These are phyloP conservation scores for Paspalum vaginatum DNA, from an alignment of 176 grass and related monocot species.

Conservation along the genomic window DNA sequence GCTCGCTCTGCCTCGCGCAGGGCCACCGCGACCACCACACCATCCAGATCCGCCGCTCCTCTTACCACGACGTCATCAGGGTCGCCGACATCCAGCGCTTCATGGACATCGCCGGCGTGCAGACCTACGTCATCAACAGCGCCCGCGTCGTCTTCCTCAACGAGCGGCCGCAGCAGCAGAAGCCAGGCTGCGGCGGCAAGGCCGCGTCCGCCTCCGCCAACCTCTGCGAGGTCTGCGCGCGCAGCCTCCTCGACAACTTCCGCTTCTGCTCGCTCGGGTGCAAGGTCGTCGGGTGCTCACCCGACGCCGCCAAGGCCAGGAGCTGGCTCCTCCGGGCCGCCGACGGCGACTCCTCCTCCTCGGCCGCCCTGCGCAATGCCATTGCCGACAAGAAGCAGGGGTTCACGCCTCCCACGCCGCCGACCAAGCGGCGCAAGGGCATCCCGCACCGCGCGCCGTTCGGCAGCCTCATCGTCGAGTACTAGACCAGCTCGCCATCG, in stretches of 20 bases:
- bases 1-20: slow-evolving; percentile 79
- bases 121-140: slow-evolving; percentile 99
- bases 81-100: slow-evolving; percentile 93
- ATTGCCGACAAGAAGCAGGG: slow-evolving; percentile 49
- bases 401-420: slow-evolving; percentile 70
- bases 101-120: slow-evolving; percentile 88
- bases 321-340: slow-evolving; percentile 35
- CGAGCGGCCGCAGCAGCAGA: slow-evolving; percentile 85
- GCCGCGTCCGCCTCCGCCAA: slow-evolving; percentile 45
- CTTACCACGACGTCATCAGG: slow-evolving; percentile 99
- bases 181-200: slow-evolving; percentile 50
- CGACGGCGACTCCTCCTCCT: slow-evolving; percentile 43
- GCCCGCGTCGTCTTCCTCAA: slow-evolving; percentile 98
- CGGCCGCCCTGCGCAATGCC: slow-evolving; percentile 45
- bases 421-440: slow-evolving; percentile 85
- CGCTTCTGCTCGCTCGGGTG: slow-evolving; percentile 98
- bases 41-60: slow-evolving; percentile 89
- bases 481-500: slow-evolving; percentile 15
- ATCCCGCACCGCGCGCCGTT: slow-evolving; percentile 81
- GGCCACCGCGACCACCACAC: slow-evolving; percentile 62
- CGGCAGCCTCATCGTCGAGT: slow-evolving; percentile 78
- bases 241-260: slow-evolving; percentile 97
- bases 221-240: slow-evolving; percentile 90
- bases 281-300: slow-evolving; percentile 65
- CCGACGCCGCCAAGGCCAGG: slow-evolving; percentile 39